phyloP scores from a whole-genome alignment of 2,329 filamentous ascomycete genomes.

The Beauveria pseudobassiana region DNA sequence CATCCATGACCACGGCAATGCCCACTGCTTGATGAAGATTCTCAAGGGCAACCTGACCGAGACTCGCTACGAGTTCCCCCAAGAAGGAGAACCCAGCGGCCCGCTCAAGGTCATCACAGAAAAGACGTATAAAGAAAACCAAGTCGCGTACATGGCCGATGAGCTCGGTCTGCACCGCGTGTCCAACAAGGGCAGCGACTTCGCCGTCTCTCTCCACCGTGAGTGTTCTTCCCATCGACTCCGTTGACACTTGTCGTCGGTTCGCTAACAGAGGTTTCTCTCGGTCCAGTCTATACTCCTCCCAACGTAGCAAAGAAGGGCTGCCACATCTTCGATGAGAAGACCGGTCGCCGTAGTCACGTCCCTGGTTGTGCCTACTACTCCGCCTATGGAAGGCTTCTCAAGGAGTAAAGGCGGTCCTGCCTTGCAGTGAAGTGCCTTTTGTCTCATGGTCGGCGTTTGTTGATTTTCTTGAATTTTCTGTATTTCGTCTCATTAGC shows the following conservation, averaged over 20 bases:
- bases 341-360: constrained; percentile 66
- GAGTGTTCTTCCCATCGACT: constrained; percentile 24
- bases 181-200: constrained; percentile 65
- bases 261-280: constrained; percentile 21
- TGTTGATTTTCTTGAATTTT: constrained; percentile 7
- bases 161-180: constrained; percentile 81
- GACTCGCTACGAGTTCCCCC: constrained; percentile 71
- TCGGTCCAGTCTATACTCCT: constrained; percentile 63
- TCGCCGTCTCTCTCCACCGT: constrained; percentile 78
- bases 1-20: constrained; percentile 83
- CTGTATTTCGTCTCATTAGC: constrained; percentile 10
- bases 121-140: constrained; percentile 59
- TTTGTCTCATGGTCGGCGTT: constrained; percentile 11
- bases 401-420: constrained; percentile 28
- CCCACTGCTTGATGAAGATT: constrained; percentile 90
- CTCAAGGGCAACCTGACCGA: constrained; percentile 73
- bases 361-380: constrained; percentile 65
- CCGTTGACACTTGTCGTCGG: constrained; percentile 23
- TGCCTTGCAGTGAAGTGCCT: constrained; percentile 6
- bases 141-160: constrained; percentile 88
- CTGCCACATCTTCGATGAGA: constrained; percentile 72
- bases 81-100: constrained; percentile 34
- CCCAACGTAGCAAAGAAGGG: constrained; percentile 80
- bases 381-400: constrained; percentile 50
- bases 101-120: constrained; percentile 60